Conservation (phyloP, 2,329 filamentous ascomycete genomes). For the Tolypocladium inflatum region DNA sequence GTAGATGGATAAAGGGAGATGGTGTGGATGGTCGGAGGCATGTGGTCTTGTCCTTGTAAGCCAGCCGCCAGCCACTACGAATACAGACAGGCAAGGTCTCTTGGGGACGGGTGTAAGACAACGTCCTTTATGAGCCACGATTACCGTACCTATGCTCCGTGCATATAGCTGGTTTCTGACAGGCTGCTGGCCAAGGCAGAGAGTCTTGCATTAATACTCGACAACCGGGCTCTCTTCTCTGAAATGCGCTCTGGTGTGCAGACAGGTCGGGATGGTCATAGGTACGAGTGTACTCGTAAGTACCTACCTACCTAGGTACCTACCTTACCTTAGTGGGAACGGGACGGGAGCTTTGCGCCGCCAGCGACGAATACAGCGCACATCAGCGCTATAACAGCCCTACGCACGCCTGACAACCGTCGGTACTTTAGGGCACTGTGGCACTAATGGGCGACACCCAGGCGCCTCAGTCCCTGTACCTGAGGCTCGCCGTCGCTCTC, state of each 20-base stretch:
- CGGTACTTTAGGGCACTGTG: neutral
- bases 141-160: neutral
- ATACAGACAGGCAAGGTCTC: neutral
- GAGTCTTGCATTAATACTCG: neutral
- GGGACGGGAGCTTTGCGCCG: neutral
- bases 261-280: no score
- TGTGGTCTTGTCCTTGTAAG: neutral
- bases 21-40: neutral
- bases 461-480: no score
- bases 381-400: neutral
- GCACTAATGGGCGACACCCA: neutral
- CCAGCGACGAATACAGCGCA: neutral
- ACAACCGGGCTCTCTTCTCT: neutral
- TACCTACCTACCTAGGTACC: no score
- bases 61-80: neutral
- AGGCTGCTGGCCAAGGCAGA: neutral
- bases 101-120: neutral
- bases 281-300: no score
- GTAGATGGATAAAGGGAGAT: neutral
- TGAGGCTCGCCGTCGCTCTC: neutral
- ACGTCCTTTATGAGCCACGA: neutral
- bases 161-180: neutral
- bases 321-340: neutral
- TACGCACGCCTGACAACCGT: no score
- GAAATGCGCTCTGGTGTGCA: neutral